Evolutionary conservation across 1,139 yeast genomes (phyloP).

Genomic region (Meyerozyma carpophila): DNA sequence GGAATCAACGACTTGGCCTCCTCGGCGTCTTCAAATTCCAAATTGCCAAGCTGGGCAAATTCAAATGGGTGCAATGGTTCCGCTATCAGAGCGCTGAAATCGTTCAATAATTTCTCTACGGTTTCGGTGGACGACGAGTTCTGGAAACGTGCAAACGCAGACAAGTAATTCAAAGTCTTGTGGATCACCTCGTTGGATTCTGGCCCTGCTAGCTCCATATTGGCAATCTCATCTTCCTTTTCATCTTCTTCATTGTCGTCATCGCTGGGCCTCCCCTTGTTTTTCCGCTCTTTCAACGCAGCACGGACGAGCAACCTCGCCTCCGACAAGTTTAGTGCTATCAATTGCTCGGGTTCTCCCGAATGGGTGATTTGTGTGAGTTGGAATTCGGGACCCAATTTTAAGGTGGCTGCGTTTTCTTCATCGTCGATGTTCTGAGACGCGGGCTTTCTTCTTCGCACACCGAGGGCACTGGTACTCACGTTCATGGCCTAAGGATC

Average conservation of each 20-base stretch:
- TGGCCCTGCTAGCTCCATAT: slow-evolving; percentile 66
- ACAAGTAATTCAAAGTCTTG: slow-evolving; percentile 83
- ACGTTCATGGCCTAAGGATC: slow-evolving; percentile 57
- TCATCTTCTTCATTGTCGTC: slow-evolving; percentile 34
- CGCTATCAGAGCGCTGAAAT: slow-evolving; percentile 53
- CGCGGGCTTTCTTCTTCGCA: slow-evolving; percentile 57
- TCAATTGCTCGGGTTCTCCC: slow-evolving; percentile 71
- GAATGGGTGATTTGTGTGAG: slow-evolving; percentile 72
- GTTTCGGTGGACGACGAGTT: slow-evolving; percentile 92
- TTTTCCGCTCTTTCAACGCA: slow-evolving; percentile 75
- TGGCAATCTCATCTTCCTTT: slow-evolving; percentile 59
- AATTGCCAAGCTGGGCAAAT: slow-evolving; percentile 87
- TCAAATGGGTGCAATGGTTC: slow-evolving; percentile 89
- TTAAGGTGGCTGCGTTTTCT: slow-evolving; percentile 83
- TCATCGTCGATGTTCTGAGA: slow-evolving; percentile 71
- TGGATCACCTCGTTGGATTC: slow-evolving; percentile 68
- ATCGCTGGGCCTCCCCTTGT: slow-evolving; percentile 29
- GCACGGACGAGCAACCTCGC: slow-evolving; percentile 87
- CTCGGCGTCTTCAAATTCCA: slow-evolving; percentile 95
- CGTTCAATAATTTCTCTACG: slow-evolving; percentile 77
- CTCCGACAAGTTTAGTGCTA: slow-evolving; percentile 83
- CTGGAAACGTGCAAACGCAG: slow-evolving; percentile 83
- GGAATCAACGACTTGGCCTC: slow-evolving; percentile 96
- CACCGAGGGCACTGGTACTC: slow-evolving; percentile 84
- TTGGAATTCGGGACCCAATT: slow-evolving; percentile 90